Evolutionary conservation across 768 basidiomycete genomes (phyloP).

Genomic region (Phaeolepiota aurea): DNA sequence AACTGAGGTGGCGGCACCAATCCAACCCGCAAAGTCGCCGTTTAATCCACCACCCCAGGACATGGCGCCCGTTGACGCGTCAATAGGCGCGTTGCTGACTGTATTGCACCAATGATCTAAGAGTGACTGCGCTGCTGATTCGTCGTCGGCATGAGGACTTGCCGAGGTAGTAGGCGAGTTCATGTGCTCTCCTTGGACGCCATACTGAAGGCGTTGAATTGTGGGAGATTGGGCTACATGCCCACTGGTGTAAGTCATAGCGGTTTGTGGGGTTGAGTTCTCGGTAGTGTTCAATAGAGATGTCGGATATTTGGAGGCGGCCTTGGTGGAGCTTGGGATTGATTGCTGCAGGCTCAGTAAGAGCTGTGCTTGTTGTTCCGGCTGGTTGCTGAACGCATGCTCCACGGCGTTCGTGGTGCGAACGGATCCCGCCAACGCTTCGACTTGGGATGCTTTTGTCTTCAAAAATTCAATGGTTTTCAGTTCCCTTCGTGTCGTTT

Average conservation of each 20-base stretch:
- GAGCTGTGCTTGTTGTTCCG: conserved; percentile 43
- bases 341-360: conserved; percentile 39
- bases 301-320: conserved; percentile 21
- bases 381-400: conserved; percentile 14
- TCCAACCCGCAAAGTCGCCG: conserved; percentile 54
- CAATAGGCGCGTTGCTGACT: conserved; percentile 58
- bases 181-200: conserved; percentile 33
- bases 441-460: conserved; percentile 52
- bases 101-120: conserved; percentile 82
- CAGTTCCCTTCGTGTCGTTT: conserved; percentile 74
- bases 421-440: conserved; percentile 22
- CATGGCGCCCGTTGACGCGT: conserved; percentile 39
- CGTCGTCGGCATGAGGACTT: conserved; percentile 70
- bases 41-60: conserved; percentile 56
- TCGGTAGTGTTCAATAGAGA: conserved; percentile 16
- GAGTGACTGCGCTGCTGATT: conserved; percentile 67
- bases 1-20: conserved; percentile 32
- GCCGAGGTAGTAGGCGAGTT: conserved; percentile 56
- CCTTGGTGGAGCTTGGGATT: conserved; percentile 16
- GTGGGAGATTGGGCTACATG: conserved; percentile 39
- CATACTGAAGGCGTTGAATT: conserved; percentile 55
- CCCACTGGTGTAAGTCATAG: conserved; percentile 17
- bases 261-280: conserved; percentile 17
- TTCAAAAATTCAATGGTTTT: conserved; percentile 82
- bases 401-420: conserved; percentile 18